Percentiles rank a stretch among this genome's conserved stretches.
These are phyloP conservation scores for Coprinopsis sp. DNA, from an alignment of 768 basidiomycete genomes.

Conservation along the genomic window DNA sequence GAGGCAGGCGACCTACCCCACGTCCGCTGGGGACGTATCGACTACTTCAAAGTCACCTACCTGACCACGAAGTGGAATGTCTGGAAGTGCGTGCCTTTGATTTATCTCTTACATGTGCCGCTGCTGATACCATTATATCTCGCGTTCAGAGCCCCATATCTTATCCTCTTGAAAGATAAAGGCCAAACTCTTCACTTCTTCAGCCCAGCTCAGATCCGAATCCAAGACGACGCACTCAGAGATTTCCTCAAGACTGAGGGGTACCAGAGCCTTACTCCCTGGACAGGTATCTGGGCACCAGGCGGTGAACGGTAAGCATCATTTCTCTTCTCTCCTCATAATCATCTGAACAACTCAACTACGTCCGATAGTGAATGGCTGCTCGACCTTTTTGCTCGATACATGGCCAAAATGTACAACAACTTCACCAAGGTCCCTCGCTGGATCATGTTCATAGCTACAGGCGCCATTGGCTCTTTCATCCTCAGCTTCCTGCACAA, in stretches of 20 bases:
- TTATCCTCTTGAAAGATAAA: constrained; percentile 67
- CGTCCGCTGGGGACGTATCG: constrained; percentile 80
- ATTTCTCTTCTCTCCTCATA: not conserved
- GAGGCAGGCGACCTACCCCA: constrained; percentile 59
- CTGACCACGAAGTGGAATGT: constrained; percentile 83
- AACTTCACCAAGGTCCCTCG: constrained; percentile 53
- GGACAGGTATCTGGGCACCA: constrained; percentile 66
- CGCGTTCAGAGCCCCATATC: constrained; percentile 60
- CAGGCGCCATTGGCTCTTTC: constrained; percentile 64
- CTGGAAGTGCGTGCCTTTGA: constrained; percentile 61
- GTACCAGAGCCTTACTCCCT: constrained; percentile 61
- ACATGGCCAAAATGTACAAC: constrained; percentile 49
- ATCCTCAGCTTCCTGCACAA: constrained; percentile 63
- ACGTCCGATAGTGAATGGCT: constrained; percentile 53
- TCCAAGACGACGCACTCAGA: constrained; percentile 56
- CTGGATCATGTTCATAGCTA: constrained; percentile 63
- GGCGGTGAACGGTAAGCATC: constrained; percentile 63
- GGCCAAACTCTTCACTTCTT: constrained; percentile 83
- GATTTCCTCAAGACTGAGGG: constrained; percentile 61
- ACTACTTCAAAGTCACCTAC: constrained; percentile 80
- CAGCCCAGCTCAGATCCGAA: constrained; percentile 54
- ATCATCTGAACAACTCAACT: not conserved
- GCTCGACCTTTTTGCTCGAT: constrained; percentile 53
- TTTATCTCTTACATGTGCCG: not conserved
- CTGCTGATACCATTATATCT: not conserved